Evolutionary conservation across 495 filamentous ascomycete species (phyloP).

Genomic region (Aspergillus ellipticus): DNA sequence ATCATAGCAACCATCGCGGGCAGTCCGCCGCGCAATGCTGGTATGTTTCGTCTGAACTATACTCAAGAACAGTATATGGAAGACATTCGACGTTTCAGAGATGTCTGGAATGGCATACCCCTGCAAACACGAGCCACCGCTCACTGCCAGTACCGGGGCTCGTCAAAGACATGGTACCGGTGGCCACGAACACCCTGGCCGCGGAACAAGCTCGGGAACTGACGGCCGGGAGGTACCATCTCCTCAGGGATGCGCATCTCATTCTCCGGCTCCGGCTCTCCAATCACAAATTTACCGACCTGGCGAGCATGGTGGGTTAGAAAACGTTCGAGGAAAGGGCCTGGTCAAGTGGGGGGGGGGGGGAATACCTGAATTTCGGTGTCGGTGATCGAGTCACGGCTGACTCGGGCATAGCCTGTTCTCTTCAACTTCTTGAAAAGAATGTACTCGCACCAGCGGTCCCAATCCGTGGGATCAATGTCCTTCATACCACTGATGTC

Average conservation of each 20-base stretch:
- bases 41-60: constrained; percentile 1
- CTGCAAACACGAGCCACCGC: background rate
- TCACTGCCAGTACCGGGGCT: constrained; percentile 71
- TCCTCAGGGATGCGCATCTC: constrained; percentile 59
- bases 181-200: constrained; percentile 87
- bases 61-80: constrained; percentile 1
- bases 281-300: constrained; percentile 93
- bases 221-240: constrained; percentile 66
- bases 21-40: background rate
- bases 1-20: constrained; percentile 3
- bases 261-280: constrained; percentile 58
- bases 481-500: constrained; percentile 88
- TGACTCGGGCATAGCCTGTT: constrained; percentile 86
- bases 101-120: background rate
- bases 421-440: constrained; percentile 86
- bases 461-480: constrained; percentile 91
- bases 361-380: constrained; percentile 83
- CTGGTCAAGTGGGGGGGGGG: background rate
- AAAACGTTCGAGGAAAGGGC: background rate
- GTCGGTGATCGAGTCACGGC: constrained; percentile 87
- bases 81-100: background rate
- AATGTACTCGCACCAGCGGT: constrained; percentile 99
- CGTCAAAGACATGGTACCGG: constrained; percentile 92
- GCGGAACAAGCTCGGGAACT: constrained; percentile 85
- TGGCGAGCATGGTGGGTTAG: constrained; percentile 26